phyloP scores from a whole-genome alignment of 1,284 basidiomycete genomes.

The Ceratobasidium sp. region DNA sequence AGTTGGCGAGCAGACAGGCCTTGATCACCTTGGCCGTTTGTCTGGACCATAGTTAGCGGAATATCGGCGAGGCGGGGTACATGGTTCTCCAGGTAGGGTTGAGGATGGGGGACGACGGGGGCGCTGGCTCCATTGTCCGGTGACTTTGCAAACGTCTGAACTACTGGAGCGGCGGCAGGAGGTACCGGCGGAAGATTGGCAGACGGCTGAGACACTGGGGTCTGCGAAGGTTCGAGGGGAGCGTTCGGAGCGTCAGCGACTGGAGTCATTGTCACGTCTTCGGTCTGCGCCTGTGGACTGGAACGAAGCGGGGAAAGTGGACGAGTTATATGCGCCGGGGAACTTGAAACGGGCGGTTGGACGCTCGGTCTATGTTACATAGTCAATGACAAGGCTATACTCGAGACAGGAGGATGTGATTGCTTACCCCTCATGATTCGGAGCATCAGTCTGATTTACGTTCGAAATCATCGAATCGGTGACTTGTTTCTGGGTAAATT shows the following conservation, averaged over 20 bases:
- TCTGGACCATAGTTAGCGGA: conserved; percentile 38
- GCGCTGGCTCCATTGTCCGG: not conserved
- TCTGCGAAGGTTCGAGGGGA: not conserved
- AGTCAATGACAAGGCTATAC: conserved; percentile 17
- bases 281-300: not conserved
- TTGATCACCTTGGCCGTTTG: not conserved
- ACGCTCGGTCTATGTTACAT: conserved; percentile 17
- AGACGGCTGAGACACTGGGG: not conserved
- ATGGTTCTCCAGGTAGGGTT: not conserved
- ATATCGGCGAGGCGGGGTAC: conserved; percentile 7
- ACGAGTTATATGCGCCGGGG: conserved; percentile 37
- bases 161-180: not conserved
- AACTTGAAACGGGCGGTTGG: conserved; percentile 14
- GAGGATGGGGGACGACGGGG: not conserved
- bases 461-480: conserved; percentile 8
- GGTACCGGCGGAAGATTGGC: not conserved
- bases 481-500: conserved; percentile 9
- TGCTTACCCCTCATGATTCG: conserved; percentile 28
- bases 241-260: not conserved
- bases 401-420: conserved; percentile 31
- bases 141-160: not conserved
- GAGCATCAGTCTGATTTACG: conserved; percentile 17
- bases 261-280: conserved; percentile 4
- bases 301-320: not conserved
- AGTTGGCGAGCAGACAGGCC: conserved; percentile 31